Conservation (phyloP, 2,329 filamentous ascomycete species). For the Scedosporium dehoogii region DNA sequence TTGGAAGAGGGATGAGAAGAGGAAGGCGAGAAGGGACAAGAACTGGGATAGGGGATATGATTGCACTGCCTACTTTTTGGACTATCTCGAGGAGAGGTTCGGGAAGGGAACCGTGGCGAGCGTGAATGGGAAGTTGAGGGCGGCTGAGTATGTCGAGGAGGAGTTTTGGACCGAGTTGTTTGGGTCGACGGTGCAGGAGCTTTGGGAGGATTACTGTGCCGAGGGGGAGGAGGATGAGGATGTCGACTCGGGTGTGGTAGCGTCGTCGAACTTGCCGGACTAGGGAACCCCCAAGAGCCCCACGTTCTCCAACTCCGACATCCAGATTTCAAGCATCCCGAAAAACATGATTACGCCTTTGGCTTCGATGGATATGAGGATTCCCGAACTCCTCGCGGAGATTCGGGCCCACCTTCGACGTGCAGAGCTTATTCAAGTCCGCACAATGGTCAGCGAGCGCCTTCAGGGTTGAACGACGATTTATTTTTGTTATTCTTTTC, state of each 20-base stretch:
- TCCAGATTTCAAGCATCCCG: no score
- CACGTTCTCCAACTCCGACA: no score
- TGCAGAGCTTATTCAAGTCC: no score
- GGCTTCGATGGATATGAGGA: no score
- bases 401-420: no score
- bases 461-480: no score
- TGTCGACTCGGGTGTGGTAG: not conserved
- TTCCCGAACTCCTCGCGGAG: no score
- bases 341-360: no score
- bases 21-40: conserved; percentile 22
- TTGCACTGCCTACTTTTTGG: conserved; percentile 81
- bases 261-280: no score
- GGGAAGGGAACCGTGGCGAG: conserved; percentile 48
- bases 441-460: no score
- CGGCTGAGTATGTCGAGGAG: conserved; percentile 53
- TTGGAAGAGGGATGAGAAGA: conserved; percentile 53
- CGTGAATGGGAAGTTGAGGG: conserved; percentile 58
- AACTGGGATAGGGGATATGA: conserved; percentile 89
- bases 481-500: no score
- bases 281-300: no score
- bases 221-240: not conserved
- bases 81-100: conserved; percentile 66
- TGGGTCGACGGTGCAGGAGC: conserved; percentile 51
- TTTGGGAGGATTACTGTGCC: conserved; percentile 65
- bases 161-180: conserved; percentile 60